A percentile compares a stretch with the other conserved stretches of the same genome.
phyloP scores from a whole-genome alignment of 169 alveolate species.

The Miamiensis avidus region DNA sequence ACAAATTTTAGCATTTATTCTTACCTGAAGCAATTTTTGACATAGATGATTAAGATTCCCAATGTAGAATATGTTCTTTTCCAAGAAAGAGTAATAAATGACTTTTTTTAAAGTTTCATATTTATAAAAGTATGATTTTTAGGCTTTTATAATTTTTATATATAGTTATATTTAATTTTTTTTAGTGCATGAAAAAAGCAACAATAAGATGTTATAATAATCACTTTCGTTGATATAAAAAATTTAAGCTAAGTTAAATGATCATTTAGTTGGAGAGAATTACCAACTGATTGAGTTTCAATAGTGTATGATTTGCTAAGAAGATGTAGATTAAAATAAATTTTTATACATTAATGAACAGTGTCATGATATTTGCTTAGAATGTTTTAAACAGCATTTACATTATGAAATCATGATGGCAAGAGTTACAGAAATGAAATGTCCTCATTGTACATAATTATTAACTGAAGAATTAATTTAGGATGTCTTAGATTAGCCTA shows the following conservation, averaged over 20 bases:
- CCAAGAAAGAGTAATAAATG: background rate
- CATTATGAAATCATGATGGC: background rate
- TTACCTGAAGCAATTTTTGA: background rate
- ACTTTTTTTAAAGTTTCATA: too few relatives aligned
- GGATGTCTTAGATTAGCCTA: background rate
- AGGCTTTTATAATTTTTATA: too few relatives aligned
- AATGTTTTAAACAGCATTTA: slow-evolving; percentile 18
- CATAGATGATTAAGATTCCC: too few relatives aligned
- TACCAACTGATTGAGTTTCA: background rate
- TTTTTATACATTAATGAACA: slow-evolving; percentile 3
- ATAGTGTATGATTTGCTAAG: background rate
- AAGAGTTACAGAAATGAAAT: slow-evolving; percentile 2
- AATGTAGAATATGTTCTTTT: background rate
- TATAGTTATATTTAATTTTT: too few relatives aligned
- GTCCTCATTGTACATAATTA: slow-evolving; percentile 15
- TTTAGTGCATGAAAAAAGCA: background rate
- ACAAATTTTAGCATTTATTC: background rate
- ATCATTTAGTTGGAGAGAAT: background rate
- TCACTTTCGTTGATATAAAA: background rate
- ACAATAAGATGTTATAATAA: background rate
- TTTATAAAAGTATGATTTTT: too few relatives aligned
- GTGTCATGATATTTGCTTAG: slow-evolving; percentile 4
- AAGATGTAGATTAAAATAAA: background rate
- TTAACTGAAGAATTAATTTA: background rate
- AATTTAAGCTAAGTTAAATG: background rate